Evolutionary conservation across 2,329 filamentous ascomycete genomes (phyloP), one percentile per base, ranked within the genome.

Genomic region (Clonostachys byssicola): DNA sequence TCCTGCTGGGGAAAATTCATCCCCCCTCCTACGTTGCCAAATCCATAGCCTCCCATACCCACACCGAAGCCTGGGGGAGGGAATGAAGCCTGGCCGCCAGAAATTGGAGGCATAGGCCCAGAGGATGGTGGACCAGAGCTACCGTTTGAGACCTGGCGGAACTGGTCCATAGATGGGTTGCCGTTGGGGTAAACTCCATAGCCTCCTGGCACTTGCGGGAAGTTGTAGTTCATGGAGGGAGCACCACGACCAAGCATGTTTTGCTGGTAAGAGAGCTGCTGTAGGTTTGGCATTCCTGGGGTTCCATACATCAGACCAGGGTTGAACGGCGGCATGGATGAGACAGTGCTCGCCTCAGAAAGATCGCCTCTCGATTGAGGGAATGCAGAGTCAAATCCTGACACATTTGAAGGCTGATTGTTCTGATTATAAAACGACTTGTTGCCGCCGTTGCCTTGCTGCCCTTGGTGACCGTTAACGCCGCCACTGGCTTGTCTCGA

Each of bases 161-260:
- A 83, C 55, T 80, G 78, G 35, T 85, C 80, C 43, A 78, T 63
- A 2, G 73, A 63, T 8, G 77, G 67, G 52, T 68, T 72, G 35
- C 72, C 59, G 48, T 64, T 70, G 53, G 67, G 72, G 56, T 75
- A 83, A n/a, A 67, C 72, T n/a, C 67, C 71, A 55, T 75, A 83
- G 1, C 75, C 75, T 36, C 73, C 68, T 59, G 77, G 79, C 72
- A 84, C 76, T 8, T 67, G 61, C 5, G 77, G 73, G 57, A 76
- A 85, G 62, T 72, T 82, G 60, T 76, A 80, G 58, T 71, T 75
- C 67, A 82, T 74, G 10, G 74, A 74, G 12, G 78, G 76, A 3
- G 67, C 65, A 9, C 70, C 73, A 16, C 80, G 72, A 42, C 71
- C 70, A 62, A 84, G 71, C 67, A 83, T 72, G 56, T 61, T 71